Conservation (phyloP, 805 yeast genomes). For the Hanseniaspora meyeri region DNA sequence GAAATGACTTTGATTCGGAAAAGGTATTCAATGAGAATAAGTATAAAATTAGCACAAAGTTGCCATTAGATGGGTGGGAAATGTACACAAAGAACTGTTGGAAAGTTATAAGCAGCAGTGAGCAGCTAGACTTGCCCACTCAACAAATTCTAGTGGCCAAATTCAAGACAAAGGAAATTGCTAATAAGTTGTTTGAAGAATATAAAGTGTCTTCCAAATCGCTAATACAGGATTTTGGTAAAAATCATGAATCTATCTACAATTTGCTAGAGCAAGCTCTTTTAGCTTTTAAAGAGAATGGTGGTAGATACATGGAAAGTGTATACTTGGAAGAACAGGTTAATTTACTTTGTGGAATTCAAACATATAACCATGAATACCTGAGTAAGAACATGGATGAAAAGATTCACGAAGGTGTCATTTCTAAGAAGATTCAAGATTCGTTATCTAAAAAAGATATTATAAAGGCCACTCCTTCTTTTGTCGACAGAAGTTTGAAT, state of each 20-base stretch:
- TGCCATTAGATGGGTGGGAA: conserved; percentile 95
- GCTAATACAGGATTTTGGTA: conserved; percentile 28
- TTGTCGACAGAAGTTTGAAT: conserved; percentile 1
- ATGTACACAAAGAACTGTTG: conserved; percentile 82
- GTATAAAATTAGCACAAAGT: conserved; percentile 53
- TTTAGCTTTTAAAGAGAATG: conserved; percentile 48
- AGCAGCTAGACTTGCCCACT: conserved; percentile 90
- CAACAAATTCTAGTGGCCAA: conserved; percentile 91
- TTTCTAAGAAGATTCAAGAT: neutral
- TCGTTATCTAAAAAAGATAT: conserved; percentile 1
- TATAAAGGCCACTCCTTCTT: conserved; percentile 7
- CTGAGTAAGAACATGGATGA: conserved; percentile 1
- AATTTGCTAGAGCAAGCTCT: conserved; percentile 31
- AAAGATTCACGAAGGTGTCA: neutral
- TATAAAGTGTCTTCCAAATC: conserved; percentile 30
- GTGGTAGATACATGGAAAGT: conserved; percentile 56
- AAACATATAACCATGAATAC: conserved; percentile 16
- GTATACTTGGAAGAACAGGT: conserved; percentile 57
- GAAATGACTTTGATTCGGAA: conserved; percentile 40
- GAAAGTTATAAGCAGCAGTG: conserved; percentile 86
- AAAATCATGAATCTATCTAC: conserved; percentile 34
- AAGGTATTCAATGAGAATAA: conserved; percentile 44
- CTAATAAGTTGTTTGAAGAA: conserved; percentile 37
- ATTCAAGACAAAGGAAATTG: conserved; percentile 86
- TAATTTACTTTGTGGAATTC: conserved; percentile 38